phyloP scores from a whole-genome alignment of 1,284 basidiomycete genomes.

The Malassezia dermatis region DNA sequence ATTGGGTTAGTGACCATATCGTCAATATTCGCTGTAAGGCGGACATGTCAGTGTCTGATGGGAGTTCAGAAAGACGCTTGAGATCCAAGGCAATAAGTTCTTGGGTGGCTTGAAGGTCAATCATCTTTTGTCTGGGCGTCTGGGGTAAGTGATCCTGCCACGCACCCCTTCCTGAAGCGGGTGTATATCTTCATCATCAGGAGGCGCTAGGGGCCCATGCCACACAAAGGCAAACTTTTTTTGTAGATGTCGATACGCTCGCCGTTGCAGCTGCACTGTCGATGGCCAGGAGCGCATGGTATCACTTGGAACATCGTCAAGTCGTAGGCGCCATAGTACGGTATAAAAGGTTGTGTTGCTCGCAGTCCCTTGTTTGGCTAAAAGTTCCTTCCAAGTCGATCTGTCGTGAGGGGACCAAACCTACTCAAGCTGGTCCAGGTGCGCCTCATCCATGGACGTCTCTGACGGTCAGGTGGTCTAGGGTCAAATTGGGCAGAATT shows the following conservation, averaged over 20 bases:
- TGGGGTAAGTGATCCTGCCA: background rate
- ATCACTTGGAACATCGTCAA: background rate
- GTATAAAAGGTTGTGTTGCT: background rate
- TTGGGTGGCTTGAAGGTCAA: background rate
- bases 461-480: background rate
- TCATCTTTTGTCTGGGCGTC: background rate
- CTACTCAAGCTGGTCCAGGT: background rate
- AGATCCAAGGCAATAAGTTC: slow-evolving; percentile 11
- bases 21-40: slow-evolving; percentile 23
- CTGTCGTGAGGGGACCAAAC: background rate
- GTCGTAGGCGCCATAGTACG: background rate
- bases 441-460: background rate
- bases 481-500: background rate
- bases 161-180: slow-evolving; percentile 8
- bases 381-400: background rate
- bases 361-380: background rate
- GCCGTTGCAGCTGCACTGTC: slow-evolving; percentile 2
- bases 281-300: background rate
- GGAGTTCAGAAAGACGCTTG: background rate
- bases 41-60: background rate
- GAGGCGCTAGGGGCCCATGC: background rate
- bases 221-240: background rate
- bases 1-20: slow-evolving; percentile 32
- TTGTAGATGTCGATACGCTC: slow-evolving; percentile 15
- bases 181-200: background rate